Base-by-base conservation (phyloP, 2,329 filamentous ascomycete species). In the Ophiocordyceps camponoti-rufipedis region DNA sequence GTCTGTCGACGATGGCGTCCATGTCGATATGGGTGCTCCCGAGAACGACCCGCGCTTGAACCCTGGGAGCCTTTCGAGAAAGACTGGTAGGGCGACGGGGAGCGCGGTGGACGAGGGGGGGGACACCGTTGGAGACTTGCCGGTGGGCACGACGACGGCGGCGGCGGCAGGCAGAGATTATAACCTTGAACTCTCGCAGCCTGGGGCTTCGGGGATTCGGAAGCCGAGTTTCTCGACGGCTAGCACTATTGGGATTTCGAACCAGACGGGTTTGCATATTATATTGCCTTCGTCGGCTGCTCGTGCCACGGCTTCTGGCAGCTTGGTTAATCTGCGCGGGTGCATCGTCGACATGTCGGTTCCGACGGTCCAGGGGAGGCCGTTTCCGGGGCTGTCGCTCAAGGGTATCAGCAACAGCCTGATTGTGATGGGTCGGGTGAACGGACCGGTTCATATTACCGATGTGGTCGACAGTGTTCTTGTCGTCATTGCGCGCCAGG, bases 401-500 rank as follows among this genome's bases (percentile, higher is more conserved):
- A 85, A 82, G 54, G 71, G 81, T 52, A 75, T 94, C 48, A 67
- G 70, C 28, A 64, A 74, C 41, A 84, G 80, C 44, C 66, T 96
- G 16, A 68, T 98, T 28, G 66, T 95, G 13, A 83, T 81, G 38
- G 87, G 88, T 0, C 75, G 77, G 46, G 82, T 95, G 6, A 70
- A 73, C 39, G 91, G 91, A 0, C 77, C 91, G 0, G 78, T 82
- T 9, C 89, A 96, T 57, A 74, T 96, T 44, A 96, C 89, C 0
- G 73, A 71, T 1, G 66, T 94, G 1, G 66, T 70, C 44, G 69
- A 85, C 54, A 84, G 80, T 50, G 74, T 86, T n/a, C 62, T 94
- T 13, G 77, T 95, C 0, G 78, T 94, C 3, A 71, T 76, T 7
- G 83, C 85, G 45, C 74, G 82, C n/a, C 91, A 98, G 61, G 86